Evolutionary conservation across 371 early-diverging fungal genomes (phyloP).

Genomic region (Mortierella sp.): DNA sequence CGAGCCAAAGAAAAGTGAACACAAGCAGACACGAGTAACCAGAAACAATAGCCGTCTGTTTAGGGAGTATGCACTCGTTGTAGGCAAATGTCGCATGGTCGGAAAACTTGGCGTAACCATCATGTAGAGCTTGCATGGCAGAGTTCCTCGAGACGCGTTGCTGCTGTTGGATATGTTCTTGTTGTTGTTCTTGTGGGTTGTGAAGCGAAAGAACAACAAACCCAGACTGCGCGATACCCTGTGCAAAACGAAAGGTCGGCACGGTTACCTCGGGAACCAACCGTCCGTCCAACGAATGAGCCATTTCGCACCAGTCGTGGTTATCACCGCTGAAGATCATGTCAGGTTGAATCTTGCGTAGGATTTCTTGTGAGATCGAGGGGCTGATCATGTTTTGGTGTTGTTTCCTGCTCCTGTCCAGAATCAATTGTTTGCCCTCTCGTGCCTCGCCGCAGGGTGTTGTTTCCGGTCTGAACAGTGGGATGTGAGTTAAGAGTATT

Average conservation of each 20-base stretch:
- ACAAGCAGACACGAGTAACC: background rate
- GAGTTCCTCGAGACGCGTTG: constrained; percentile 10
- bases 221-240: constrained; percentile 66
- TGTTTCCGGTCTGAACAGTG: constrained; percentile 77
- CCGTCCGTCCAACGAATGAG: constrained; percentile 54
- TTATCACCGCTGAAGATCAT: constrained; percentile 93
- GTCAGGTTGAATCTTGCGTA: constrained; percentile 74
- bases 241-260: constrained; percentile 73
- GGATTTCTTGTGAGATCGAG: constrained; percentile 67
- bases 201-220: constrained; percentile 60
- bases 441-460: constrained; percentile 82
- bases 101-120: constrained; percentile 9
- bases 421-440: constrained; percentile 59
- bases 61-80: constrained; percentile 40
- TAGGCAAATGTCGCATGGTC: constrained; percentile 30
- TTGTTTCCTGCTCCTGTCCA: constrained; percentile 80
- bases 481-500: constrained; percentile 87
- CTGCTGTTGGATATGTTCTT: too few species aligned
- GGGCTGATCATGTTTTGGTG: constrained; percentile 86
- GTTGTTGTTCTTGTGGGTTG: constrained; percentile 23
- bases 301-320: constrained; percentile 88
- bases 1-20: constrained; percentile 18
- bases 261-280: constrained; percentile 63
- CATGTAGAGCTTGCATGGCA: background rate
- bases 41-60: constrained; percentile 31